Evolutionary conservation across 345 rosid species (phyloP).

Genomic region (Eutrema heterophyllum): DNA sequence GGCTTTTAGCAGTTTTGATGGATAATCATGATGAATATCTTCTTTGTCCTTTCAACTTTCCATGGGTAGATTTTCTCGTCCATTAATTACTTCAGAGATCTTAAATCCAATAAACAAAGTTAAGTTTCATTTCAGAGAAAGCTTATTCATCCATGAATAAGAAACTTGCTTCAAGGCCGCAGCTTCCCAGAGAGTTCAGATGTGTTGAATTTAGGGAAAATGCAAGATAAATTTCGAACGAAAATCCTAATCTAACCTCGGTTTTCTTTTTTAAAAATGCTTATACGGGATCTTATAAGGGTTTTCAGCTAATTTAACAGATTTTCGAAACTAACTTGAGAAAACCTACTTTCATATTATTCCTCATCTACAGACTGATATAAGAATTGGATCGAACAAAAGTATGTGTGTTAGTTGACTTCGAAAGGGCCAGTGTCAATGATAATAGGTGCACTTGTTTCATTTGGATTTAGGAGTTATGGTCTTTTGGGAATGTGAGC

Average conservation of each 20-base stretch:
- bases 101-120: not conserved
- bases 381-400: no score
- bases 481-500: no score
- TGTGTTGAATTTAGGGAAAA: not conserved
- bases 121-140: not conserved
- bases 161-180: not conserved
- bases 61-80: not conserved
- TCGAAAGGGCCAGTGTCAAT: not conserved
- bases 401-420: no score
- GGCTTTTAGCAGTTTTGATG: not conserved
- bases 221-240: not conserved
- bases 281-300: no score
- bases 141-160: not conserved
- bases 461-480: not conserved
- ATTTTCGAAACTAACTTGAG: not conserved
- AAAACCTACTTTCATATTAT: not conserved
- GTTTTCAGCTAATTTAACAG: not conserved
- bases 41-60: not conserved
- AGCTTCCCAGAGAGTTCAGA: not conserved
- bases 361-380: no score
- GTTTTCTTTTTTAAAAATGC: no score
- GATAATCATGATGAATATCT: not conserved
- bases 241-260: no score
- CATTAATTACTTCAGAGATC: not conserved
- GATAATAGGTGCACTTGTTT: not conserved